A percentile compares a stretch with the other conserved stretches of the same genome.
These are phyloP conservation scores for Bauhinia variegata DNA, from an alignment of 306 rosid genomes.

Conservation along the genomic window DNA sequence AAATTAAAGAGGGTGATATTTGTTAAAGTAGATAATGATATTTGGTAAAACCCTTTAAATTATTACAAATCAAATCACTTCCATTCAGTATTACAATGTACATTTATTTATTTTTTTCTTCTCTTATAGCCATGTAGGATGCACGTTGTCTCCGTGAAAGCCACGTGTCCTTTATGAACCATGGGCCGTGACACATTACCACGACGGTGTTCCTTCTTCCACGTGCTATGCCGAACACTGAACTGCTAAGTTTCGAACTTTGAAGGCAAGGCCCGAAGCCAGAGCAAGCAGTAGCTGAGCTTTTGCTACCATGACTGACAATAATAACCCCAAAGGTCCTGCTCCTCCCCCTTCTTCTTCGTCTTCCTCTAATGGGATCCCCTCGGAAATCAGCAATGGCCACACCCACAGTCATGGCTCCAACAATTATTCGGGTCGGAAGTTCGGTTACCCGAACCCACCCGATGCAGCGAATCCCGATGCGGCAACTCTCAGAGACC, in stretches of 20 bases:
- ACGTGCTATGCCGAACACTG: background rate
- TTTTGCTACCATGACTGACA: conserved; percentile 36
- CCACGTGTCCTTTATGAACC: background rate
- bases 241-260: background rate
- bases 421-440: conserved; percentile 39
- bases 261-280: too few species aligned
- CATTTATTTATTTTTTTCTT: too few species aligned
- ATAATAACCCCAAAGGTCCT: conserved; percentile 38
- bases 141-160: background rate
- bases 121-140: too few species aligned
- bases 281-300: background rate
- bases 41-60: too few species aligned
- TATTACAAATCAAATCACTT: too few species aligned
- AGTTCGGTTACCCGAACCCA: conserved; percentile 56
- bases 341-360: conserved; percentile 34
- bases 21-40: too few species aligned
- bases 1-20: too few species aligned
- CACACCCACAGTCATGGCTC: conserved; percentile 17
- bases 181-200: background rate
- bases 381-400: conserved; percentile 15
- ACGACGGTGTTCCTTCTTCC: too few species aligned
- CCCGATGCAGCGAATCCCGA: conserved; percentile 72
- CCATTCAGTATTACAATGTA: too few species aligned
- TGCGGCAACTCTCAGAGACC: conserved; percentile 81
- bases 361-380: conserved; percentile 18